A percentile compares a stretch with the other conserved stretches of the same genome.
Evolutionary conservation across 306 rosid species (phyloP).

Genomic region (Citrullus amarus): DNA sequence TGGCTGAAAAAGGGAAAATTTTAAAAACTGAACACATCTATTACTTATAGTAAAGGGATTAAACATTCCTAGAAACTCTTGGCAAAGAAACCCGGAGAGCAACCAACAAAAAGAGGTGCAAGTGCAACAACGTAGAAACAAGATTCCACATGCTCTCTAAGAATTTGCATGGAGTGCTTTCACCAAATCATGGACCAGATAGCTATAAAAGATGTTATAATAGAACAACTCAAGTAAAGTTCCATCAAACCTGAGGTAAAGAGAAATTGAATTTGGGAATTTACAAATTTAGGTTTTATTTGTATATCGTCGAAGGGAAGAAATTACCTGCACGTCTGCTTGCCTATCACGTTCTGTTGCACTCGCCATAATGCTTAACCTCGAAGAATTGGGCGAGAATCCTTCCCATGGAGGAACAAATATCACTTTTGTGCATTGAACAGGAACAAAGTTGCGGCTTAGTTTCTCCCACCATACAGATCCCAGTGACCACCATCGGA

Average conservation of each 20-base stretch:
- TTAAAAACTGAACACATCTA: neutral
- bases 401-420: slow-evolving; percentile 99
- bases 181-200: neutral
- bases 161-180: neutral
- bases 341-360: slow-evolving; percentile 43
- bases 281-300: neutral
- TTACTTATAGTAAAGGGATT: neutral
- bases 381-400: slow-evolving; percentile 89
- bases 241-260: neutral
- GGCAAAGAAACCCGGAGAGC: neutral
- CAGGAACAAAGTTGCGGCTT: slow-evolving; percentile 72
- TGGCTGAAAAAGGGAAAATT: neutral
- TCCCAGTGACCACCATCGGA: slow-evolving; percentile 99
- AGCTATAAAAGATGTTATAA: neutral
- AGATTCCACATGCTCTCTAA: neutral
- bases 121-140: neutral
- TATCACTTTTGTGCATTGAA: slow-evolving; percentile 85
- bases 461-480: slow-evolving; percentile 97
- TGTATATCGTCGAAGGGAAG: neutral
- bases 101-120: neutral
- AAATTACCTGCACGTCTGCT: slow-evolving; percentile 41
- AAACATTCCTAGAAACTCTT: neutral
- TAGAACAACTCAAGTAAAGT: neutral
- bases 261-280: neutral
- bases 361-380: slow-evolving; percentile 86